A percentile compares a stretch with the other conserved stretches of the same genome.
phyloP scores from a whole-genome alignment of 2,329 filamentous ascomycete species.

The Trichoderma aggressivum region DNA sequence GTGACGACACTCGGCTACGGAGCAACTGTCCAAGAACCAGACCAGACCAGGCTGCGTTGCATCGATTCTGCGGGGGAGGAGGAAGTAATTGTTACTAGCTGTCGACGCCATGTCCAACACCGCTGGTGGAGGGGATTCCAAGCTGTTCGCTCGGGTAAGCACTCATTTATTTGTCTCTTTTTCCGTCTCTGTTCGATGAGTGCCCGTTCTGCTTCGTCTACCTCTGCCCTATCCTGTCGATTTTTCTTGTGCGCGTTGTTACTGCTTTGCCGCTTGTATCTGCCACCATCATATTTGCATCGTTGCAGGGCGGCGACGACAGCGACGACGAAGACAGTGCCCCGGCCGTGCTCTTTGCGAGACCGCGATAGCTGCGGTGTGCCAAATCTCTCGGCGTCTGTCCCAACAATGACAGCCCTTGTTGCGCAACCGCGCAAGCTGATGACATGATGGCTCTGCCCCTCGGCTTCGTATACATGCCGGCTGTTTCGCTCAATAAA shows the following conservation, averaged over 20 bases:
- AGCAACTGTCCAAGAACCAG: neutral
- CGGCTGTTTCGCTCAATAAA: constrained; percentile 43
- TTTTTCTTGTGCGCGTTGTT: neutral
- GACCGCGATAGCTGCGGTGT: neutral
- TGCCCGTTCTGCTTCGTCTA: neutral
- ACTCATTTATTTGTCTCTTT: constrained; percentile 19
- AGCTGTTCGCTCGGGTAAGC: constrained; percentile 95
- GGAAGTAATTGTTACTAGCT: neutral
- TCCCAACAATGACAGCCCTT: neutral
- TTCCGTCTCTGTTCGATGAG: neutral
- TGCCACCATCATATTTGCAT: neutral
- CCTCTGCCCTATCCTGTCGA: constrained; percentile 20
- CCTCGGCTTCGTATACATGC: constrained; percentile 45
- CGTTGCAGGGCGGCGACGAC: neutral
- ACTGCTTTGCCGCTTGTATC: neutral
- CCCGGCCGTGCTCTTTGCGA: neutral
- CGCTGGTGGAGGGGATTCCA: constrained; percentile 82
- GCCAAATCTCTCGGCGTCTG: neutral
- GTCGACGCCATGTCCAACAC: constrained; percentile 47
- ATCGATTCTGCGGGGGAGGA: constrained; percentile 16
- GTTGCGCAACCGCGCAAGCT: constrained; percentile 7
- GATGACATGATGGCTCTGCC: constrained; percentile 43
- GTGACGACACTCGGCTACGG: neutral
- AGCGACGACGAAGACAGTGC: neutral
- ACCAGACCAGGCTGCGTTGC: neutral